Evolutionary conservation across 176 grass and related monocot genomes (phyloP), one percentile per base, ranked within the genome.

Genomic region (Tuctoria greenei): DNA sequence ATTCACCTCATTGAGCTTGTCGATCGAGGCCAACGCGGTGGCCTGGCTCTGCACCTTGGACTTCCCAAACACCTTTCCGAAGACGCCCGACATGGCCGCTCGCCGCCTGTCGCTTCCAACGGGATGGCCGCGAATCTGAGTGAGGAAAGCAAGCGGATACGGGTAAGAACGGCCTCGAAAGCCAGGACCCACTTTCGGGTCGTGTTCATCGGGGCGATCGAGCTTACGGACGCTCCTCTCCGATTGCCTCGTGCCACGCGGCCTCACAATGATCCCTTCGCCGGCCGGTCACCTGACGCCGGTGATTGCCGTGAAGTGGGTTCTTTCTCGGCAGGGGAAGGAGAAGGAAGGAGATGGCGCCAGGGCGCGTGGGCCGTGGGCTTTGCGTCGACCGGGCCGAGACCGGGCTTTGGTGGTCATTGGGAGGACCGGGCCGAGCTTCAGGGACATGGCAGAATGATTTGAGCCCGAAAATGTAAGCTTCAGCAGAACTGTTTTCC

Each of bases 1-100:
- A 43, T 35, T 64, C 72, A 93, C 91, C 87, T 93, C 91, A 79
- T 81, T 93, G 4, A 93, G 83, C 82, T 93, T 93, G 66, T 93
- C 87, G 64, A 93, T 67, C 68, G 91, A 90, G 74, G 91, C 84
- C 70, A 93, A 79, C 69, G 87, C 84, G 64, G 82, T 73, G 12
- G 87, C 52, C 71, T 88, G 86, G 70, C 76, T 84, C 81, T 90
- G 85, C 78, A 80, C 81, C 85, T 88, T 93, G 58, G 87, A 86
- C 75, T 90, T 93, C 41, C 87, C 82, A 34, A 93, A 90, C 66
- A 93, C 69, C 74, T 54, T 85, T 44, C 81, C 77, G 69, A 93
- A 93, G 17, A 93, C 78, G 37, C 86, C 81, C 55, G 86, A 84
- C 86, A 88, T 84, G 70, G 70, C 76, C 52, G 43, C 70, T 56